Conservation (phyloP, 805 yeast species). For the Yamadazyma ubonensis region DNA sequence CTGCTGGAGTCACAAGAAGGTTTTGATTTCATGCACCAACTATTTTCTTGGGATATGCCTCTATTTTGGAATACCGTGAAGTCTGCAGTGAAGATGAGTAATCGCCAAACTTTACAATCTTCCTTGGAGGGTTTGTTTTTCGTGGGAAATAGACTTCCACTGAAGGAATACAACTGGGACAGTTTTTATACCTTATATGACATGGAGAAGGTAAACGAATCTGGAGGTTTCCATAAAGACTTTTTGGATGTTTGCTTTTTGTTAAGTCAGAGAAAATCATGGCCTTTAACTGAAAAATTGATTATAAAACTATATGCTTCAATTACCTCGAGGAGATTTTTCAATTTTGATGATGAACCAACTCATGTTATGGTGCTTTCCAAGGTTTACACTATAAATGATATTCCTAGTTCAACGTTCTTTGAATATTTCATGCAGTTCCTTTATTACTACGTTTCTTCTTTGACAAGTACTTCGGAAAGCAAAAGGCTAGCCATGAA, state of each 20-base stretch:
- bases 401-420: conserved; percentile 28
- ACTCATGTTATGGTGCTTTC: conserved; percentile 19
- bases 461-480: conserved; percentile 20
- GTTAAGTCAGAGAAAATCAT: conserved; percentile 21
- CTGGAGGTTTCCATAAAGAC: conserved; percentile 21
- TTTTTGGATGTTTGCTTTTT: conserved; percentile 30
- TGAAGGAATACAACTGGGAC: conserved; percentile 22
- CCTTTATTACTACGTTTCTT: conserved; percentile 33
- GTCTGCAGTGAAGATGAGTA: neutral
- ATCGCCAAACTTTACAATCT: neutral
- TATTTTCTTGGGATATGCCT: conserved; percentile 6
- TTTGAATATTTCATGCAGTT: conserved; percentile 39
- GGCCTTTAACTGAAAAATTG: conserved; percentile 26
- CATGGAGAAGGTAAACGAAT: conserved; percentile 13
- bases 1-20: conserved; percentile 4
- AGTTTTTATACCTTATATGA: conserved; percentile 24
- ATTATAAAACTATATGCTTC: conserved; percentile 28
- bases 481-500: conserved; percentile 34
- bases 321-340: conserved; percentile 32
- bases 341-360: conserved; percentile 37
- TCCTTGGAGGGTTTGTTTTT: conserved; percentile 14
- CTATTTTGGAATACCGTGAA: conserved; percentile 9
- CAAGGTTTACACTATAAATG: conserved; percentile 22
- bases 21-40: conserved; percentile 8
- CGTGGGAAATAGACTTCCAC: conserved; percentile 8